phyloP scores from a whole-genome alignment of 768 basidiomycete genomes.

The Pulveroboletus sp. region DNA sequence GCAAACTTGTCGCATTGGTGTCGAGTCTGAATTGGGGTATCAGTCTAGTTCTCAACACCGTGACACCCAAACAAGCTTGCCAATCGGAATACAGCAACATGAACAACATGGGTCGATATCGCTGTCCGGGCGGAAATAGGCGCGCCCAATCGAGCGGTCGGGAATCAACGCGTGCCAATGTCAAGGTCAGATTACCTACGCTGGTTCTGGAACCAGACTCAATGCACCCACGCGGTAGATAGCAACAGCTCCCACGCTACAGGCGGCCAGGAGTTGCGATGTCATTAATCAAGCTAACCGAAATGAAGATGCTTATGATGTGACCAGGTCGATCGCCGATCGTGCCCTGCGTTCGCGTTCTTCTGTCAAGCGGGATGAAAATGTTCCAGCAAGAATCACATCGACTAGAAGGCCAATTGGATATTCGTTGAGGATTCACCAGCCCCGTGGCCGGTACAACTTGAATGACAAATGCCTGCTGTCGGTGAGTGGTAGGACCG shows the following conservation, averaged over 20 bases:
- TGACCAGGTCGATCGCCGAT: conserved; percentile 27
- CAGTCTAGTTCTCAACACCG: too few species aligned
- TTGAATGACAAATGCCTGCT: not conserved
- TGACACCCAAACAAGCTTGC: too few species aligned
- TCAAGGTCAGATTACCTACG: not conserved
- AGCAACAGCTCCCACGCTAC: not conserved
- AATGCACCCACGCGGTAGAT: not conserved
- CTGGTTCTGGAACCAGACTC: conserved; percentile 16
- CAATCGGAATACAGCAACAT: not conserved
- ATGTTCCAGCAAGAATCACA: not conserved
- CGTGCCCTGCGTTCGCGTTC: conserved; percentile 9
- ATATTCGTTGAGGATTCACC: conserved; percentile 2
- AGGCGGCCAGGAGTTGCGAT: conserved; percentile 7
- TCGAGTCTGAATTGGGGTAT: not conserved
- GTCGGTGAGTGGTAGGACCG: conserved; percentile 2
- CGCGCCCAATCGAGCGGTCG: not conserved
- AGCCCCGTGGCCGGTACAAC: not conserved
- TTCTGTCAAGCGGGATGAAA: not conserved
- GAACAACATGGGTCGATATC: not conserved
- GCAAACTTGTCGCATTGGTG: not conserved
- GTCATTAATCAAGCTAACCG: conserved; percentile 22
- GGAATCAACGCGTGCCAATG: conserved; percentile 14
- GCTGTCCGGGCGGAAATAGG: not conserved
- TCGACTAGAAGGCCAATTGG: not conserved
- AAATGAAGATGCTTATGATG: conserved; percentile 25